A percentile compares a stretch with the other conserved stretches of the same genome.
phyloP scores from a whole-genome alignment of 164 flowering plant species.

The Vitis rupestris region DNA sequence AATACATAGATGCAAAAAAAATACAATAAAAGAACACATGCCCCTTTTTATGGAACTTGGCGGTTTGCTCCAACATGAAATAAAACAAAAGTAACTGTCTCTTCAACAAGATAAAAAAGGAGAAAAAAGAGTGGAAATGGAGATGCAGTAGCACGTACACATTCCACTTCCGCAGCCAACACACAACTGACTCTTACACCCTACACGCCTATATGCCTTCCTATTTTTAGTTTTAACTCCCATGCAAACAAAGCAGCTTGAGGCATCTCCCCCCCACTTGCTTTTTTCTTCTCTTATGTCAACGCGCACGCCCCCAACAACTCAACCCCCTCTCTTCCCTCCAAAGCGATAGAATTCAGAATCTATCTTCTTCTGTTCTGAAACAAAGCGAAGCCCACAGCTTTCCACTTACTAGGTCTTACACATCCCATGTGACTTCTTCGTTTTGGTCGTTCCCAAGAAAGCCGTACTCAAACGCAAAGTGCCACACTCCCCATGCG shows the following conservation, averaged over 20 bases:
- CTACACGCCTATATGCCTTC: too few relatives aligned
- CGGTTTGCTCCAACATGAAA: too few relatives aligned
- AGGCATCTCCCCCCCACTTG: too few relatives aligned
- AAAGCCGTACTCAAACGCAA: constrained; percentile 5
- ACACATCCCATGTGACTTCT: background rate
- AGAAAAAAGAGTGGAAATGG: constrained; percentile 18
- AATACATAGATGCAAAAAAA: too few relatives aligned
- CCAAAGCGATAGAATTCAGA: background rate
- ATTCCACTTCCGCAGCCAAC: background rate
- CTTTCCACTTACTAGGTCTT: background rate
- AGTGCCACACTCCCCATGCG: constrained; percentile 8
- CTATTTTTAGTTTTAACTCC: too few relatives aligned
- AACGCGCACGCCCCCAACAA: constrained; percentile 4
- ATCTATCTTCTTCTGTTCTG: background rate
- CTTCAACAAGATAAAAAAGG: background rate
- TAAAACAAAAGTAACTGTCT: too few relatives aligned
- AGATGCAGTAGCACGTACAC: constrained; percentile 23
- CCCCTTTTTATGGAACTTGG: too few relatives aligned
- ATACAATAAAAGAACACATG: too few relatives aligned
- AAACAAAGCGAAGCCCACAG: background rate
- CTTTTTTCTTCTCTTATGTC: background rate
- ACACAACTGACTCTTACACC: background rate
- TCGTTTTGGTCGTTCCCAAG: constrained; percentile 10
- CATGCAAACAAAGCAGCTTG: too few relatives aligned
- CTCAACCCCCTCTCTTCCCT: background rate